A percentile compares a stretch with the other conserved stretches of the same genome.
phyloP scores from a whole-genome alignment of 1,284 basidiomycete species.

The Exsudoporus floridanus region DNA sequence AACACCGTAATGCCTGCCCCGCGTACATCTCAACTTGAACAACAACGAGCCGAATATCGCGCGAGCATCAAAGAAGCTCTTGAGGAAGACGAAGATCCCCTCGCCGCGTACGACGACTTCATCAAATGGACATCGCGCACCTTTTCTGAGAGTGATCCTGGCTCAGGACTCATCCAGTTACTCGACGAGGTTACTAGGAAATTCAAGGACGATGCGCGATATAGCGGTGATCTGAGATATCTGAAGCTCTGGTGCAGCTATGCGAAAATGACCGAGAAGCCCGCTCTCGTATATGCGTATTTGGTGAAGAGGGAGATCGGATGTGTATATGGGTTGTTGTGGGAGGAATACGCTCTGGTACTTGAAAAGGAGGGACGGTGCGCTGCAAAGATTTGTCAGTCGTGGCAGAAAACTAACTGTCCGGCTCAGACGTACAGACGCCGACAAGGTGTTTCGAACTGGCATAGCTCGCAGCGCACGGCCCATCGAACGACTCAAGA shows the following conservation, averaged over 20 bases:
- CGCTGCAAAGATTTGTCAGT: slow-evolving; percentile 31
- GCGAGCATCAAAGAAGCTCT: slow-evolving; percentile 40
- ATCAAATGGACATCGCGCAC: slow-evolving; percentile 62
- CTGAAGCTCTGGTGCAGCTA: slow-evolving; percentile 87
- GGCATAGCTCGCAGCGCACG: slow-evolving; percentile 83
- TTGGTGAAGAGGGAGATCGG: slow-evolving; percentile 80
- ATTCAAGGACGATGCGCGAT: slow-evolving; percentile 78
- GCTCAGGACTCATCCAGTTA: slow-evolving; percentile 66
- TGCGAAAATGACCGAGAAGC: slow-evolving; percentile 61
- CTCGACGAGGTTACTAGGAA: slow-evolving; percentile 75
- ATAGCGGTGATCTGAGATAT: slow-evolving; percentile 86
- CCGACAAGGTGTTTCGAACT: slow-evolving; percentile 80
- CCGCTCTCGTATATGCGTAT: slow-evolving; percentile 66
- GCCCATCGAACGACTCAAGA: slow-evolving; percentile 84
- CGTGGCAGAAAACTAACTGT: slow-evolving; percentile 15
- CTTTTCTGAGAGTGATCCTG: slow-evolving; percentile 42
- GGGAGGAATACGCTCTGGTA: slow-evolving; percentile 82
- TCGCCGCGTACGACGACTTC: slow-evolving; percentile 56
- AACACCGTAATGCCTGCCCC: slow-evolving; percentile 23
- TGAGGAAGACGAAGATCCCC: slow-evolving; percentile 61
- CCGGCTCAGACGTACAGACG: slow-evolving; percentile 61
- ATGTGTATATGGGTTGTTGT: slow-evolving; percentile 72
- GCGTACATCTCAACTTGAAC: slow-evolving; percentile 34
- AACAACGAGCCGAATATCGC: slow-evolving; percentile 38
- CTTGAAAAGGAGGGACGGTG: slow-evolving; percentile 75